Evolutionary conservation across 768 basidiomycete species (phyloP).

Genomic region (Leccinum barrowsii): DNA sequence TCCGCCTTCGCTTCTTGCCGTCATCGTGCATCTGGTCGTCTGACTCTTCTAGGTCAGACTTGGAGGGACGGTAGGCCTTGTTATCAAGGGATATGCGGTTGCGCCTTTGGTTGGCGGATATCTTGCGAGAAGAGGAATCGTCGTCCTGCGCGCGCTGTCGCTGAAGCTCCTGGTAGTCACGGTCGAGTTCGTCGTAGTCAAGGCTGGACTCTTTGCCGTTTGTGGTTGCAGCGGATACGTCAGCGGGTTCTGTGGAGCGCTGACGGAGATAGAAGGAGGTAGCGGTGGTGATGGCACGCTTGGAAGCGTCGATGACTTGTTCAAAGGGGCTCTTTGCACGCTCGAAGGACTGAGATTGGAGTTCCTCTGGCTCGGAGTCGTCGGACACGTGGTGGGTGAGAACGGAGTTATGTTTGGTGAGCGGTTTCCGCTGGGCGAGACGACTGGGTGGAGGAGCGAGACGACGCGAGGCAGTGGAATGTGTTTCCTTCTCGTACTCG

Average conservation of each 20-base stretch:
- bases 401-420: conserved; percentile 51
- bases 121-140: conserved; percentile 32
- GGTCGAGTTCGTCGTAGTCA: conserved; percentile 77
- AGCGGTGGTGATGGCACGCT: conserved; percentile 50
- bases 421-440: conserved; percentile 39
- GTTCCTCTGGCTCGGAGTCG: conserved; percentile 65
- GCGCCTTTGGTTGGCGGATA: conserved; percentile 40
- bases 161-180: conserved; percentile 47
- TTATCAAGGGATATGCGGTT: conserved; percentile 73
- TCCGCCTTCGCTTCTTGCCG: conserved; percentile 49
- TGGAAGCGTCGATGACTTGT: conserved; percentile 53
- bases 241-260: conserved; percentile 54
- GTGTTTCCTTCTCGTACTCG: conserved; percentile 70
- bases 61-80: conserved; percentile 72
- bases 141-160: conserved; percentile 22
- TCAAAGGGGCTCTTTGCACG: conserved; percentile 73
- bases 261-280: conserved; percentile 62
- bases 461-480: conserved; percentile 51
- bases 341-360: conserved; percentile 25
- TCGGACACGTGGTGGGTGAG: conserved; percentile 55
- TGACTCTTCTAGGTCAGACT: conserved; percentile 63
- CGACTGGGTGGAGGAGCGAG: conserved; percentile 61
- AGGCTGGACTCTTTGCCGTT: conserved; percentile 52
- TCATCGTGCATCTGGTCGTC: conserved; percentile 57
- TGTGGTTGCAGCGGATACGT: conserved; percentile 36